These are phyloP conservation scores for Pythium rishiriense DNA, from an alignment of 352 stramenopile species.

Conservation along the genomic window DNA sequence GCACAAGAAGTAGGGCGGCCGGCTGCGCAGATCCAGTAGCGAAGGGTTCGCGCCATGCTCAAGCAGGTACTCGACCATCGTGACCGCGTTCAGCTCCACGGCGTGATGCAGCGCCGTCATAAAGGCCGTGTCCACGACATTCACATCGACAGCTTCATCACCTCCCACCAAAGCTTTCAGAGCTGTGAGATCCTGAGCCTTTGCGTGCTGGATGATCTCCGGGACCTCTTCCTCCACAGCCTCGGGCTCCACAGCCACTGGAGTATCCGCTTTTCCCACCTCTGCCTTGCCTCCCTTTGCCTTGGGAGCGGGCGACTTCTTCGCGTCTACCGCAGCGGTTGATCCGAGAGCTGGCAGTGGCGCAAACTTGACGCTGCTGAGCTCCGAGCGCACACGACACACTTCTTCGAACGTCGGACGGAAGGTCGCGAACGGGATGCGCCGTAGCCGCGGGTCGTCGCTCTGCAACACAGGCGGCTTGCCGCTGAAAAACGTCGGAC, in stretches of 20 bases:
- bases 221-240: constrained; percentile 31
- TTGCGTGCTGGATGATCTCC: constrained; percentile 43
- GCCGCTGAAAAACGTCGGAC: constrained; percentile 73
- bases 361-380: constrained; percentile 65
- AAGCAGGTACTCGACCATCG: constrained; percentile 73
- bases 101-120: constrained; percentile 84
- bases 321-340: neutral
- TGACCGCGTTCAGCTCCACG: constrained; percentile 42
- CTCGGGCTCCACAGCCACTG: constrained; percentile 11
- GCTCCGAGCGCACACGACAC: constrained; percentile 68
- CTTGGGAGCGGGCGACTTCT: constrained; percentile 30
- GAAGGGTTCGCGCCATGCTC: constrained; percentile 84
- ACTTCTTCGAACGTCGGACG: constrained; percentile 88
- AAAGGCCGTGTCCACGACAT: constrained; percentile 56
- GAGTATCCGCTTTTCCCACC: neutral
- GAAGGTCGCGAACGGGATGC: constrained; percentile 84
- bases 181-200: constrained; percentile 11
- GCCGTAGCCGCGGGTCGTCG: constrained; percentile 65
- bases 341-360: constrained; percentile 41
- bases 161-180: constrained; percentile 15
- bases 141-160: constrained; percentile 34
- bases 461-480: constrained; percentile 63
- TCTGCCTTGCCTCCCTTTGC: constrained; percentile 31
- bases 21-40: constrained; percentile 72
- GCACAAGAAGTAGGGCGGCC: constrained; percentile 91